Evolutionary conservation across 176 grass and related monocot genomes (phyloP), one percentile per base, ranked within the genome.

Genomic region (Avena atlantica): DNA sequence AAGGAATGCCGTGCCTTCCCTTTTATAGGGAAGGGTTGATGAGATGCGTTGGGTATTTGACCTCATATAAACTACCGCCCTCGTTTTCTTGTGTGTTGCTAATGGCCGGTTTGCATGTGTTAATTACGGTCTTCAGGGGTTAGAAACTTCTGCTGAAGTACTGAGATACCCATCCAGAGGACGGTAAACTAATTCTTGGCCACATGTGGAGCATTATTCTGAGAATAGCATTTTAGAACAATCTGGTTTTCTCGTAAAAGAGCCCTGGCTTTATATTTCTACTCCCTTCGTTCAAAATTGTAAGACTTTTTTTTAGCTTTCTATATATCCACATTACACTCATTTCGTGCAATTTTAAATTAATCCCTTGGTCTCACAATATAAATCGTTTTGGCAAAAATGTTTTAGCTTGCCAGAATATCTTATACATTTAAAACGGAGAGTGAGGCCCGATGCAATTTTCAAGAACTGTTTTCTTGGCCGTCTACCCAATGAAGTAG

Each of bases 21-120:
- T 82, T 77, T 91, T 91, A 91, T 91, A 89, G 63, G 19, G 71
- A 34, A 58, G 70, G 81, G 78, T 8, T 59, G 86, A 29, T 57
- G 74, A 56, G 50, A 55, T 77, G 74, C 86, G 82, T 29, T 81
- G 55, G 62, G 36, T 48, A 81, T 84, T 85, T 88, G 78, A 91
- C 83, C 63, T 64, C 31, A 74, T 12, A 77, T 77, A 88, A 80
- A 88, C 74, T 74, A 56, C 70, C 12, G 9, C 61, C 82, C 44
- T 42, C 37, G 9, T 45, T 84, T 88, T 85, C 70, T 69, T 25
- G 61, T 60, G 5, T 44, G 14, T 20, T 15, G 14, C 69, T 85
- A 82, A 86, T 90, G 44, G 47, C n/a, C 71, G 17, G 73, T 56
- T 70, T 45, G 79, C 84, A 89, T 78, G 70, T 89, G 74, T 77